Conservation (phyloP, 2,329 filamentous ascomycete species). For the Penicillium sp. region DNA sequence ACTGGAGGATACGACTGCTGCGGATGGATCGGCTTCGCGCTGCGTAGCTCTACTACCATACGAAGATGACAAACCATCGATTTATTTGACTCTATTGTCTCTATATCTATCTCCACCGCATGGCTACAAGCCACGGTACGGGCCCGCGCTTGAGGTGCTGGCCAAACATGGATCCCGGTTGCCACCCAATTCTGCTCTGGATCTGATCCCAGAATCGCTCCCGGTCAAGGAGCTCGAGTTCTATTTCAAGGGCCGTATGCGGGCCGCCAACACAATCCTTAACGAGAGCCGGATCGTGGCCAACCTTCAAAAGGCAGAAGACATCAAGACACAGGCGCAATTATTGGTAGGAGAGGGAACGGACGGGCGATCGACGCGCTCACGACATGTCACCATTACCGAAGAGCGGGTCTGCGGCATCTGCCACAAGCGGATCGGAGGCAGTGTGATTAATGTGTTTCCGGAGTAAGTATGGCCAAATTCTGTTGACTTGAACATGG, state of each 20-base stretch:
- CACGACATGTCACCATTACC: conserved; percentile 65
- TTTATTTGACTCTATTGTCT: conserved; percentile 83
- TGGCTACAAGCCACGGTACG: conserved; percentile 62
- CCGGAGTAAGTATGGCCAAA: conserved; percentile 57
- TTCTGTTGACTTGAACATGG: no score
- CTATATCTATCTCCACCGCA: conserved; percentile 77
- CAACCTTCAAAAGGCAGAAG: conserved; percentile 66
- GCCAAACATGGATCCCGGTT: conserved; percentile 85
- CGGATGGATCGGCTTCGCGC: no score
- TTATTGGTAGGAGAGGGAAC: no score
- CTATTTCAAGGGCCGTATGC: conserved; percentile 86
- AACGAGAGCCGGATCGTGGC: conserved; percentile 72
- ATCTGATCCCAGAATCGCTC: conserved; percentile 71
- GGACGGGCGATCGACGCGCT: conserved; percentile 56
- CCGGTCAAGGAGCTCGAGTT: conserved; percentile 71
- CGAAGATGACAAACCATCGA: no score
- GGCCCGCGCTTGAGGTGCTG: conserved; percentile 73
- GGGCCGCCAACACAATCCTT: conserved; percentile 70
- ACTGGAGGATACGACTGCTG: no score
- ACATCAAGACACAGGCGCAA: conserved; percentile 66
- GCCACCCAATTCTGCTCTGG: conserved; percentile 74
- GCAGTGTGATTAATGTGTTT: conserved; percentile 81
- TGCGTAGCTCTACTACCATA: no score
- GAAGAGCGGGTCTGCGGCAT: conserved; percentile 86
- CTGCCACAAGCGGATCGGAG: conserved; percentile 85